Evolutionary conservation across 1,284 basidiomycete species (phyloP), one percentile per base, ranked within the genome.

Genomic region (Pyrrhoderma noxium): DNA sequence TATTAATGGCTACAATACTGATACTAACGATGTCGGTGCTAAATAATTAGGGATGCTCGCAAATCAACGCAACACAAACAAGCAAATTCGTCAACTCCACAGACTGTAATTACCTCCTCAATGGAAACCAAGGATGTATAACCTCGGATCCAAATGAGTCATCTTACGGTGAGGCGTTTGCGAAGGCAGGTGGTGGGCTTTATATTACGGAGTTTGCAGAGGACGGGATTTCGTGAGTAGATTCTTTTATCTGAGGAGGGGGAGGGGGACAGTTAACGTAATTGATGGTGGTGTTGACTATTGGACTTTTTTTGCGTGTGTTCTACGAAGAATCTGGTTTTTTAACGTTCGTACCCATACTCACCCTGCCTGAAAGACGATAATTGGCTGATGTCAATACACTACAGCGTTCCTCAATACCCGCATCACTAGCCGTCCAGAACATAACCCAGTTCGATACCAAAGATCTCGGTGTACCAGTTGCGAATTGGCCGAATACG

Each of bases 121-220:
- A 83, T 60, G 62, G 55, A 21, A 85, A 84, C 57, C 65, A 77
- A 41, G 84, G 87, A 5, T 89, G 87, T 60, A 69, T 77, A 35
- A 72, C 82, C 25, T 66, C 68, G 5, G 77, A 80, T 60, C 72
- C 76, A 1, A 72, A 71, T 41, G 60, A 71, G 0, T 66, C 68
- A 3, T 80, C 78, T 8, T 89, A 85, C 58, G 87, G 85, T 19
- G 69, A 71, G 35, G 78, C 65, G 1, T 89, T 90, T 61, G 79
- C 81, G 5, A 65, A 65, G 2, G 73, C 72, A 3, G 77, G 79
- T 11, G 88, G 88, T 25, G 87, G 88, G 13, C 73, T 85, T 14
- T 89, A 76, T 58, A 79, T 87, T 22, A 81, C 84, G 3, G 85
- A 89, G 65, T 79, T 80, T 58, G 80, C 83, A 1, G 65, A 72